Evolutionary conservation across 768 basidiomycete genomes (phyloP).

Genomic region (Psilocybe cubensis): DNA sequence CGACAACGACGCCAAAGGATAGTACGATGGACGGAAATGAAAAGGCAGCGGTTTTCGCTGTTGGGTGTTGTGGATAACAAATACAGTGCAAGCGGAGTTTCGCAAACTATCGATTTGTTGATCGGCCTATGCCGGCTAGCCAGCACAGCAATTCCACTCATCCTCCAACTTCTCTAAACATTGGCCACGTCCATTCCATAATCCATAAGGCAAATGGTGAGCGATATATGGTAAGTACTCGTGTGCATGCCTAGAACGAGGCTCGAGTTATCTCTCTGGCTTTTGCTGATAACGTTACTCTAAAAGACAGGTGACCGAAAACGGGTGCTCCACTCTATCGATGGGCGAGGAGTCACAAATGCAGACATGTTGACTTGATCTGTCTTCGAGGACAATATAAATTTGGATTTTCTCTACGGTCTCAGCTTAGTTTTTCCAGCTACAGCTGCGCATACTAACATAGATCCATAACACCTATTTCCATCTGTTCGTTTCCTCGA

Average conservation of each 20-base stretch:
- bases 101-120: constrained; percentile 16
- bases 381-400: background rate
- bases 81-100: constrained; percentile 14
- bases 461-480: background rate
- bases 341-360: constrained; percentile 1
- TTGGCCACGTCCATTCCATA: background rate
- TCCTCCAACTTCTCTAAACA: background rate
- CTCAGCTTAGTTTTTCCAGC: background rate
- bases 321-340: constrained; percentile 1
- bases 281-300: background rate
- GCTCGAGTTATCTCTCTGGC: background rate
- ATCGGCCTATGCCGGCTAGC: constrained; percentile 27
- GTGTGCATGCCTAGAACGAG: background rate
- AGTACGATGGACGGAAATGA: constrained; percentile 6
- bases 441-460: background rate
- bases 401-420: background rate
- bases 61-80: constrained; percentile 10
- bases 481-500: background rate
- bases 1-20: constrained; percentile 16
- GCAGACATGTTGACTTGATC: constrained; percentile 6
- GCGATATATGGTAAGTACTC: background rate
- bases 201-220: background rate
- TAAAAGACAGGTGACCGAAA: background rate
- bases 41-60: constrained; percentile 13
- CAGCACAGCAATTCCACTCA: background rate